These are phyloP conservation scores for Mucor mucedo DNA, from an alignment of 371 early-diverging fungal species.

Conservation along the genomic window DNA sequence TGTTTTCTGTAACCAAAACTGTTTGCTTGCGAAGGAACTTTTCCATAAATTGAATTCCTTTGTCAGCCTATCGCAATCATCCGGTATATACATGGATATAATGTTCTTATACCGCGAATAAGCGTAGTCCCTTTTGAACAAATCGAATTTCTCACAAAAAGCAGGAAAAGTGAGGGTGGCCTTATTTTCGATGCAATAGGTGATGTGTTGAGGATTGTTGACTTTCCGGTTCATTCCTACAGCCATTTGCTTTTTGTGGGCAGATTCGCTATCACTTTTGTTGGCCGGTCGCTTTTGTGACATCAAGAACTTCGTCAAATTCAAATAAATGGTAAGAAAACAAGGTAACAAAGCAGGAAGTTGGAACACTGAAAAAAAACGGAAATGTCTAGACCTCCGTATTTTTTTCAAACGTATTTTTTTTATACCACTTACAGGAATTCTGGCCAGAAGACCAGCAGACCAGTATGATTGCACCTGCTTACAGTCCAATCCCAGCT, in stretches of 20 bases:
- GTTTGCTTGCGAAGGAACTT: conserved; percentile 24
- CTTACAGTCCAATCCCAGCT: too few relatives aligned
- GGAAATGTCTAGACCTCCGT: too few relatives aligned
- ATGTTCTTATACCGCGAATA: conserved; percentile 23
- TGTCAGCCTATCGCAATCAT: conserved; percentile 16
- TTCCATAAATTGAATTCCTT: conserved; percentile 23
- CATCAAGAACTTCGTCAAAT: conserved; percentile 18
- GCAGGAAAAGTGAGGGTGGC: conserved; percentile 22
- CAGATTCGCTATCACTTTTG: conserved; percentile 21
- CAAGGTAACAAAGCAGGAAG: neutral
- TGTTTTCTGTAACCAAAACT: conserved; percentile 23
- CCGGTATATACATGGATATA: conserved; percentile 16
- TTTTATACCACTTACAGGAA: too few relatives aligned
- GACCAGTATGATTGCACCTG: too few relatives aligned
- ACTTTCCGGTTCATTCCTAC: conserved; percentile 12
- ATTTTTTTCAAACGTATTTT: too few relatives aligned
- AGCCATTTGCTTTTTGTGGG: conserved; percentile 17
- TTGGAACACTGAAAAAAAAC: too few relatives aligned
- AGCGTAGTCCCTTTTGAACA: conserved; percentile 20
- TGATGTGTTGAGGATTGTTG: conserved; percentile 22
- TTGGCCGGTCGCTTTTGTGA: conserved; percentile 21
- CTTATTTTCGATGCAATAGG: conserved; percentile 24
- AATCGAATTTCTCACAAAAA: conserved; percentile 22
- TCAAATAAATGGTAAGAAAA: conserved; percentile 19
- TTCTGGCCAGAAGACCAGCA: too few relatives aligned